These are phyloP conservation scores for Ramularia endophylla DNA, from an alignment of 2,329 filamentous ascomycete species.

Conservation along the genomic window DNA sequence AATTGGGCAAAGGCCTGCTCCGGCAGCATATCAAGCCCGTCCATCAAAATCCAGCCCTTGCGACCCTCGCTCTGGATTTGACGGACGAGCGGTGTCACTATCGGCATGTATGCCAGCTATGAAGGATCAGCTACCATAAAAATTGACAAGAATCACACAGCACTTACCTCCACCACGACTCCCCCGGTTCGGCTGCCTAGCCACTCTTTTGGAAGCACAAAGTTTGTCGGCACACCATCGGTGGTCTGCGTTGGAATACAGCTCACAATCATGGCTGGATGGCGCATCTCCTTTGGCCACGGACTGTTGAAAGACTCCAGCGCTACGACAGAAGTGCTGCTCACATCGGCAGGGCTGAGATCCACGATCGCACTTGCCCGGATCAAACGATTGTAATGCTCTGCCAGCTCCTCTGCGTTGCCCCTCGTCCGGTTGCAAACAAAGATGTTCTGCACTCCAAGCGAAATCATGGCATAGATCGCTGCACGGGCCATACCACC, in stretches of 20 bases:
- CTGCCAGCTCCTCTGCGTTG: constrained; percentile 62
- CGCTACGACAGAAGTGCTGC: constrained; percentile 45
- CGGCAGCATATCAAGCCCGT: constrained; percentile 68
- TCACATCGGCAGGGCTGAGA: constrained; percentile 14
- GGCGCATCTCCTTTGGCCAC: constrained; percentile 59
- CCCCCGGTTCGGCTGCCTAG: constrained; percentile 67
- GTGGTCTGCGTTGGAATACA: constrained; percentile 68
- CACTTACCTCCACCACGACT: constrained; percentile 61
- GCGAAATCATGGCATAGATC: constrained; percentile 70
- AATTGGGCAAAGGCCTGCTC: constrained; percentile 80
- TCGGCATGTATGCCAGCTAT: constrained; percentile 59
- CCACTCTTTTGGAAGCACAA: constrained; percentile 65
- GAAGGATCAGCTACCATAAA: constrained; percentile 2
- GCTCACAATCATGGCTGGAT: constrained; percentile 68
- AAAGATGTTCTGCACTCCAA: constrained; percentile 70
- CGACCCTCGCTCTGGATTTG: constrained; percentile 58
- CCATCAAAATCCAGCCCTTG: constrained; percentile 66
- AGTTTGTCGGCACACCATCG: constrained; percentile 61
- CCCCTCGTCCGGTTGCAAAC: constrained; percentile 64
- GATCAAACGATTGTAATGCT: constrained; percentile 60
- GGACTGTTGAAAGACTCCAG: constrained; percentile 52
- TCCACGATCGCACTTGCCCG: constrained; percentile 18
- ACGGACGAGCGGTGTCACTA: constrained; percentile 63
- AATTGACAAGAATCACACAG: too few species aligned
- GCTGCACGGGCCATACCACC: constrained; percentile 73